A percentile compares a stretch with the other conserved stretches of the same genome.
phyloP scores from a whole-genome alignment of 192 early-diverging fungal species.

The Powellomyces hirtus region DNA sequence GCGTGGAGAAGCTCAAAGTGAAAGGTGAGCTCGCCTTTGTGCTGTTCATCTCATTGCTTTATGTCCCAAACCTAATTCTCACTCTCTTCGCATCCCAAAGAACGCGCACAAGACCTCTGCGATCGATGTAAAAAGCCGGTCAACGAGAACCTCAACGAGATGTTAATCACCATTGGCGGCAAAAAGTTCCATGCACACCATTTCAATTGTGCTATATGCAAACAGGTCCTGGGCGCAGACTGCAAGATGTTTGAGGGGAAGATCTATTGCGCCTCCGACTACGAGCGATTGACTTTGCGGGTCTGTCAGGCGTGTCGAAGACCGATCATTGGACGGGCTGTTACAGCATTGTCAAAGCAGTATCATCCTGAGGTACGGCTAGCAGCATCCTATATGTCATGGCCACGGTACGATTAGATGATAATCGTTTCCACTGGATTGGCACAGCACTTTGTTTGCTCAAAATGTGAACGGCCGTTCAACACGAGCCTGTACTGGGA shows the following conservation, averaged over 20 bases:
- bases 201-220: conserved; percentile 45
- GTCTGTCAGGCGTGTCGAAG: conserved; percentile 42
- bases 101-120: conserved; percentile 31
- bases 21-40: conserved; percentile 2
- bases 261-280: conserved; percentile 48
- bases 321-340: conserved; percentile 40
- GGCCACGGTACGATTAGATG: no score
- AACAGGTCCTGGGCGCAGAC: conserved; percentile 25
- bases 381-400: no score
- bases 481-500: conserved; percentile 39
- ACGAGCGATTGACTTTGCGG: conserved; percentile 25
- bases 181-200: conserved; percentile 45
- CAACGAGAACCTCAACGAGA: conserved; percentile 8
- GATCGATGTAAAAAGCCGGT: conserved; percentile 43
- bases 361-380: conserved; percentile 48
- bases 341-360: conserved; percentile 40
- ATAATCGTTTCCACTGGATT: no score
- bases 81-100: neutral
- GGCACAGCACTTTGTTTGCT: conserved; percentile 51
- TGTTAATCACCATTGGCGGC: conserved; percentile 28
- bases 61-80: conserved; percentile 5
- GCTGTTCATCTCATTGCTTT: no score
- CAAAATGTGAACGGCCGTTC: conserved; percentile 49
- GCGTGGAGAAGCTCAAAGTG: conserved; percentile 33
- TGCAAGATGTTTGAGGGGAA: conserved; percentile 48